These are phyloP conservation scores for Heterobasidion annosum DNA, from an alignment of 1,284 basidiomycete species.

Conservation along the genomic window DNA sequence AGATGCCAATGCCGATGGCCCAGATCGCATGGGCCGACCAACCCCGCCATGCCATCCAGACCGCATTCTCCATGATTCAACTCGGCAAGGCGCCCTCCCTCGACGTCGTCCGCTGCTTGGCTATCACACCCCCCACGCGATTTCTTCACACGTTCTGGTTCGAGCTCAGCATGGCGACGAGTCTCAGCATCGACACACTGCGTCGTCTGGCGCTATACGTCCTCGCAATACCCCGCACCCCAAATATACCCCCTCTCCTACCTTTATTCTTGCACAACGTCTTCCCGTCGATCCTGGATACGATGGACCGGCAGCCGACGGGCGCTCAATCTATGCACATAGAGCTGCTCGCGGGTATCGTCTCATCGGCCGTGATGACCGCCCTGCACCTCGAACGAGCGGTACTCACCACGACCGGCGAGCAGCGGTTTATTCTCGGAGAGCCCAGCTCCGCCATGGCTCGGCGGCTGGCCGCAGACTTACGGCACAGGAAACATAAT, in stretches of 20 bases:
- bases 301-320: constrained; percentile 41
- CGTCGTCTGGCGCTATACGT: constrained; percentile 56
- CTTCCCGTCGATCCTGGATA: constrained; percentile 46
- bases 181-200: constrained; percentile 39
- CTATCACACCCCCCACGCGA: constrained; percentile 40
- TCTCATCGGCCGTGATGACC: constrained; percentile 55
- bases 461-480: constrained; percentile 46
- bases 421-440: constrained; percentile 35
- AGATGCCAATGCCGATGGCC: constrained; percentile 8
- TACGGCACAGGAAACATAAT: constrained; percentile 42
- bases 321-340: constrained; percentile 44
- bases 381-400: constrained; percentile 65
- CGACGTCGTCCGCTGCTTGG: constrained; percentile 55
- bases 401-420: constrained; percentile 21
- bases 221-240: constrained; percentile 44
- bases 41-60: constrained; percentile 42
- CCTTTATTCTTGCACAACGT: constrained; percentile 63
- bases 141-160: constrained; percentile 60
- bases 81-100: constrained; percentile 52
- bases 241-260: constrained; percentile 49
- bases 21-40: constrained; percentile 29
- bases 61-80: constrained; percentile 42
- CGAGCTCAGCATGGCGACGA: constrained; percentile 41
- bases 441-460: constrained; percentile 56
- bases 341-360: constrained; percentile 51